Base-by-base conservation (phyloP, 805 yeast species). In the Wickerhamiella nectarea region DNA sequence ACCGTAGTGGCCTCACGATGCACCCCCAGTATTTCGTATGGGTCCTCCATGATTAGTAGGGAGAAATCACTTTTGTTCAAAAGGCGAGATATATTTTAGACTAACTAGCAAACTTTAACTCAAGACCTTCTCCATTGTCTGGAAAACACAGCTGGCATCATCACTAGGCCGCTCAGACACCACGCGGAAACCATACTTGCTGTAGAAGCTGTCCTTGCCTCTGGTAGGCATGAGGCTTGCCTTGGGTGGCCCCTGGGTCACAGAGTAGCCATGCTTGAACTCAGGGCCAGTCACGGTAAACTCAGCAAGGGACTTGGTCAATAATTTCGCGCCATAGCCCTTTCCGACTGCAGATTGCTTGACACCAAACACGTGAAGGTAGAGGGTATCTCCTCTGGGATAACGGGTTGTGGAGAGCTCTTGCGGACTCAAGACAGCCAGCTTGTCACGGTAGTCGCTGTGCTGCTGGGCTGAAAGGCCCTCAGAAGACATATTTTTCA, bases 11-110 rank as follows among this genome's bases (percentile, higher is more conserved):
- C 94, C 15, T 72, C 67, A 2, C 68, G 58, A 6, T 72, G 74
- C 4, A 86, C 75, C 31, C 84, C 94, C 18, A 86, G 68, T 3
- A 82, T 64, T 37, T 73, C 84, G 62, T 85, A 86, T 43, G 52
- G 60, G 45, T 61, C 64, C 38, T 51, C 43, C 50, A 46, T 50
- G 42, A 20, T 24, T 15, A 19, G 12, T 36, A 22, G 19, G 6
- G 19, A 39, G 26, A 5, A 7, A n/a, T 26, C 22, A 39, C 24
- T 6, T 6, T 11, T 19, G 15, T 7, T n/a, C 15, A 6, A 7
- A 12, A 39, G 12, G 11, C 12, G n/a, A 9, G 28, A 25, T 10
- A 11, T 9, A 25, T 25, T 11, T 28, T 11, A 15, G 15, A 28
- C 6, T 28, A 4, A 25, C 12, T 28, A 28, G 15, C 3, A 12